These are phyloP conservation scores for Corylus americana DNA, from an alignment of 306 rosid species.

Conservation along the genomic window DNA sequence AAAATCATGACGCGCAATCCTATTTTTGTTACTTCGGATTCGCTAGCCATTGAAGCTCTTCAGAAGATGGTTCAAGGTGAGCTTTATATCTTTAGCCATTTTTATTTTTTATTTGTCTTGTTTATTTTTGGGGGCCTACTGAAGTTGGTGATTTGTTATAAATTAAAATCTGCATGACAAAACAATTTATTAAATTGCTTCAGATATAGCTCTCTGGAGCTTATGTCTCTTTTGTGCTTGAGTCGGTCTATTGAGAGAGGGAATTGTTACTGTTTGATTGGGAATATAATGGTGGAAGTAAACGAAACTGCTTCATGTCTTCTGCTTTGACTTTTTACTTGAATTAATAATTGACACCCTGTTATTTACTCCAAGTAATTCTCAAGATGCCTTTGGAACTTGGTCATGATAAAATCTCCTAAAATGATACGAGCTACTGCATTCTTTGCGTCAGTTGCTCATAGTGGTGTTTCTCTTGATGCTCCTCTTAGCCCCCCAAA, in stretches of 20 bases:
- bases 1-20: constrained; percentile 94
- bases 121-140: not conserved
- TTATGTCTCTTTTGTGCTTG: not conserved
- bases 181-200: not conserved
- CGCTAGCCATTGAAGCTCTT: constrained; percentile 83
- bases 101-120: not conserved
- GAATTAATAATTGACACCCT: not conserved
- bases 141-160: constrained; percentile 6
- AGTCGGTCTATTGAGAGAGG: not conserved
- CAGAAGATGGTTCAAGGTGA: constrained; percentile 92
- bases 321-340: not conserved
- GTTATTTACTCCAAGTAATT: not conserved
- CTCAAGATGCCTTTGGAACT: not conserved
- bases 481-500: not conserved
- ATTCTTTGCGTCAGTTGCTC: not conserved
- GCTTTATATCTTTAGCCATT: constrained; percentile 3
- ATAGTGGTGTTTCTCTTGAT: not conserved
- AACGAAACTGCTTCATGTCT: not conserved
- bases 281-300: not conserved
- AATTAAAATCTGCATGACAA: not conserved
- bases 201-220: not conserved
- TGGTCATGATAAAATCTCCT: not conserved
- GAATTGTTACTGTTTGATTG: not conserved
- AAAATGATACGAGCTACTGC: not conserved
- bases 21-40: constrained; percentile 72